phyloP scores from a whole-genome alignment of 2,329 filamentous ascomycete species.

The Xylaria sp. region DNA sequence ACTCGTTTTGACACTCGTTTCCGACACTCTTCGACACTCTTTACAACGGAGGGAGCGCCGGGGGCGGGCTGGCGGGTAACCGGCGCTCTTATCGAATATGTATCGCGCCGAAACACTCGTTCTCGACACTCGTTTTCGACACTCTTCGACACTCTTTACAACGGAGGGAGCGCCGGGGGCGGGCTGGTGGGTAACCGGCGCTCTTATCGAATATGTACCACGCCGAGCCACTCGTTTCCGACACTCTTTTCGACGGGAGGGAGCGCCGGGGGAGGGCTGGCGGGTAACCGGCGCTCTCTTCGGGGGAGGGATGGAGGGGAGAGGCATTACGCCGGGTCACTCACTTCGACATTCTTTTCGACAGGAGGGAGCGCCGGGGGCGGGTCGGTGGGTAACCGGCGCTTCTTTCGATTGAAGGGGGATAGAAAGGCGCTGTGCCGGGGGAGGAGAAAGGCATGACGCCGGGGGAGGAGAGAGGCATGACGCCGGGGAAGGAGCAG shows the following conservation, averaged over 20 bases:
- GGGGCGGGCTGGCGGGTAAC: slow-evolving; percentile 7
- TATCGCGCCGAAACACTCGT: not conserved
- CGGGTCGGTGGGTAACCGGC: slow-evolving; percentile 1
- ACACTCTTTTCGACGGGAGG: not conserved
- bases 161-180: slow-evolving; percentile 4
- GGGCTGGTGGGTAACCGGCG: slow-evolving; percentile 8
- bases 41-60: not conserved
- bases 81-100: not conserved
- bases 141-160: not conserved
- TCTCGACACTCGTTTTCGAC: no score
- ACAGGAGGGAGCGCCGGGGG: slow-evolving; percentile 3
- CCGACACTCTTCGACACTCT: not conserved
- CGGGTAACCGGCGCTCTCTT: not conserved
- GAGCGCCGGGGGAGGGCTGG: slow-evolving; percentile 7
- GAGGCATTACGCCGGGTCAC: not conserved
- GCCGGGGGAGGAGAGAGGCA: slow-evolving; percentile 7
- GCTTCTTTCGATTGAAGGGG: not conserved
- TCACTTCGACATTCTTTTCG: not conserved
- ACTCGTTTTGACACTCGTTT: slow-evolving; percentile 5
- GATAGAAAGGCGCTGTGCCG: not conserved
- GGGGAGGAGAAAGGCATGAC: slow-evolving; percentile 3
- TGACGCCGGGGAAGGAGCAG: not conserved
- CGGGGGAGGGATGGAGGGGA: no score
- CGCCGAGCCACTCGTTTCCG: slow-evolving; percentile 6
- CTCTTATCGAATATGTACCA: not conserved